Percentiles rank a stretch among this genome's conserved stretches.
Conservation (phyloP, 2,329 filamentous ascomycete genomes). For the Ophiostoma himal-ulmi region DNA sequence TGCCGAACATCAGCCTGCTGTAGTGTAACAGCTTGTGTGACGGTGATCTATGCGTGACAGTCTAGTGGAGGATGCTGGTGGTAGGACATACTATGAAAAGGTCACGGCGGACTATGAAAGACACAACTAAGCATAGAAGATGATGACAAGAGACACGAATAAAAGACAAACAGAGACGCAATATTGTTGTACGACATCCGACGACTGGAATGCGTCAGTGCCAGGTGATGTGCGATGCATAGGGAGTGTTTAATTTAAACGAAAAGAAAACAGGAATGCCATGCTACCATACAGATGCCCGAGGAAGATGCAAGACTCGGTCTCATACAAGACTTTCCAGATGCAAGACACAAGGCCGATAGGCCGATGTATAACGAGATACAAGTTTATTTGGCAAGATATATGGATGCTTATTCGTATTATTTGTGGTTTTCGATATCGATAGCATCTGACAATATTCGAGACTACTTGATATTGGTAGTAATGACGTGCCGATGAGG, state of each 20-base stretch:
- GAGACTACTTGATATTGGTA: too few relatives aligned
- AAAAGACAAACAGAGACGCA: too few relatives aligned
- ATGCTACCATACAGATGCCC: too few relatives aligned
- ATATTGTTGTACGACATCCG: too few relatives aligned
- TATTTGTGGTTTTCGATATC: too few relatives aligned
- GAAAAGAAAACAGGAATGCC: too few relatives aligned
- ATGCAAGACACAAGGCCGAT: not conserved
- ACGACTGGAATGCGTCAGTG: too few relatives aligned
- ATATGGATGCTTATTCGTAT: too few relatives aligned
- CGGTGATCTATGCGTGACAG: not conserved
- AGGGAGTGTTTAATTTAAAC: too few relatives aligned
- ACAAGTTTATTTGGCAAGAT: not conserved
- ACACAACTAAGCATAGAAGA: not conserved
- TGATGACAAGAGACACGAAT: not conserved
- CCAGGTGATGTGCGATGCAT: too few relatives aligned
- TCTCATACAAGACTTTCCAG: not conserved
- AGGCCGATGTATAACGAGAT: not conserved
- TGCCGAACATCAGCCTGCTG: not conserved
- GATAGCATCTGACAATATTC: not conserved
- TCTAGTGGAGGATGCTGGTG: not conserved
- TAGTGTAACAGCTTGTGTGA: not conserved
- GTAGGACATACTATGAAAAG: not conserved
- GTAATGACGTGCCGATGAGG: slow-evolving; percentile 3
- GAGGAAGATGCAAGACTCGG: not conserved
- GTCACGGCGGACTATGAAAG: not conserved